Conservation (phyloP, 2,329 filamentous ascomycete species). For the Ilyonectria mors-panacis region DNA sequence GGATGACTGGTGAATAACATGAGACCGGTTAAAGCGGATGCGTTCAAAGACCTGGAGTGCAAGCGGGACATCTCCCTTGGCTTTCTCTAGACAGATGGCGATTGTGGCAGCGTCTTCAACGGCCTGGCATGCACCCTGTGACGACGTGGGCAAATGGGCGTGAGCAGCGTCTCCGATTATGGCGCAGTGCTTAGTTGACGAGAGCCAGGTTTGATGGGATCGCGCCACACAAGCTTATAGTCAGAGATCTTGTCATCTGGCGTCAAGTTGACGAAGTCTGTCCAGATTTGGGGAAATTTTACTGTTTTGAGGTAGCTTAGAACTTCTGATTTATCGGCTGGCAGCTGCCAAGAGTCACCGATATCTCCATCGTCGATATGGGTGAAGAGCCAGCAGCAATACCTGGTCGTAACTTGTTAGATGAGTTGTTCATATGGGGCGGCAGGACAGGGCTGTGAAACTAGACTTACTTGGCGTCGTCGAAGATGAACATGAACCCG, state of each 20-base stretch:
- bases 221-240: no score
- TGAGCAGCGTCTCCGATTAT: background rate
- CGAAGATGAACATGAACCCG: background rate
- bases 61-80: background rate
- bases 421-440: background rate
- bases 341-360: slow-evolving; percentile 28
- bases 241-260: background rate
- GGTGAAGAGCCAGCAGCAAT: background rate
- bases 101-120: no score
- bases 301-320: background rate
- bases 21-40: background rate
- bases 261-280: background rate
- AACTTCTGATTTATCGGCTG: background rate
- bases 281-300: background rate
- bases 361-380: slow-evolving; percentile 34
- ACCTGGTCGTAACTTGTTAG: background rate
- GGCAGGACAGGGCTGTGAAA: background rate
- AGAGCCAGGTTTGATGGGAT: background rate
- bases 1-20: background rate
- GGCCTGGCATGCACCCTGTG: background rate
- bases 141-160: background rate
- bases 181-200: background rate
- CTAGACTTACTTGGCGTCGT: background rate
- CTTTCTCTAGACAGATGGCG: no score
- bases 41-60: background rate